These are phyloP conservation scores for Lepiota venenata DNA, from an alignment of 768 basidiomycete genomes.

Conservation along the genomic window DNA sequence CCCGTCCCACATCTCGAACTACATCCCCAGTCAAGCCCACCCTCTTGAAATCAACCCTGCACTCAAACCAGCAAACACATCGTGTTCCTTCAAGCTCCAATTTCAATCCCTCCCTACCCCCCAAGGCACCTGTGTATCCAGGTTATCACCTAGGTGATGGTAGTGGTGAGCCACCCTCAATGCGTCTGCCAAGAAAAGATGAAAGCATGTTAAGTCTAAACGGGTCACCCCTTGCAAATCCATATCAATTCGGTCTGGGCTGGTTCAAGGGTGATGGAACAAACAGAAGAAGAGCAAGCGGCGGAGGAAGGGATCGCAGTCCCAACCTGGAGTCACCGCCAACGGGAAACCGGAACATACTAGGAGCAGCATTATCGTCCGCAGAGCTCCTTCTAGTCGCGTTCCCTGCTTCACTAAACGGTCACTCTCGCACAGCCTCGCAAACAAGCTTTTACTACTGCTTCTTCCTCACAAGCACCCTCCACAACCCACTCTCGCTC, in stretches of 20 bases:
- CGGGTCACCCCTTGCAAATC: slow-evolving; percentile 80
- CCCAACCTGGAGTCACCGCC: neutral
- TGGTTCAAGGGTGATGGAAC: slow-evolving; percentile 50
- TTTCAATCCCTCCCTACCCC: slow-evolving; percentile 70
- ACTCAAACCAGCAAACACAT: slow-evolving; percentile 18
- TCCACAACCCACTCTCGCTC: slow-evolving; percentile 41
- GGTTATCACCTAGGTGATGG: slow-evolving; percentile 17
- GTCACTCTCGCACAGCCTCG: slow-evolving; percentile 48
- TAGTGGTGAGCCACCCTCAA: slow-evolving; percentile 30
- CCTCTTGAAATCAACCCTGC: slow-evolving; percentile 25
- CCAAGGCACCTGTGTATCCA: slow-evolving; percentile 54
- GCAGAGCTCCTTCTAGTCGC: slow-evolving; percentile 52
- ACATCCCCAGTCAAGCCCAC: slow-evolving; percentile 50
- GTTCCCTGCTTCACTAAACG: slow-evolving; percentile 24
- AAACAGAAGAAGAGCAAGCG: slow-evolving; percentile 31
- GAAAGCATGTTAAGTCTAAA: slow-evolving; percentile 81
- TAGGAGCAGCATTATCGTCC: slow-evolving; percentile 60
- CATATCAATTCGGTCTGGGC: slow-evolving; percentile 61
- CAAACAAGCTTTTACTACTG: slow-evolving; percentile 46
- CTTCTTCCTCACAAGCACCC: slow-evolving; percentile 30
- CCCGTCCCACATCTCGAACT: slow-evolving; percentile 36
- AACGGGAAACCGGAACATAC: slow-evolving; percentile 32
- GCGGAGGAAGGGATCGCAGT: slow-evolving; percentile 19
- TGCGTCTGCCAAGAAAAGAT: slow-evolving; percentile 67
- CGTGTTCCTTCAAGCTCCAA: slow-evolving; percentile 58